These are phyloP conservation scores for Plasmodium chabaudi DNA, from an alignment of 169 alveolate genomes.

Conservation along the genomic window DNA sequence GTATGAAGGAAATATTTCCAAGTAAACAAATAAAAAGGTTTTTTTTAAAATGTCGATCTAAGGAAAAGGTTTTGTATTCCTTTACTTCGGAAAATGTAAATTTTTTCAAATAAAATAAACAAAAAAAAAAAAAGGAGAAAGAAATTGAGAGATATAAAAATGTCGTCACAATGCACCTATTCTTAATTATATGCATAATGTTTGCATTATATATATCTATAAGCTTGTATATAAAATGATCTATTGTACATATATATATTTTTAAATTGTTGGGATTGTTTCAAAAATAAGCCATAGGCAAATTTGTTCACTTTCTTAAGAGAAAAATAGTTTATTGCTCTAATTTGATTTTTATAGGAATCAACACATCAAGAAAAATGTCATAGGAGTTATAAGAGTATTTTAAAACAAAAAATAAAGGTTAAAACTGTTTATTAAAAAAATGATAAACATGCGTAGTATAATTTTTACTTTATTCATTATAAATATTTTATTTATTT, in stretches of 20 bases:
- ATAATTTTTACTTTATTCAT: too few species aligned
- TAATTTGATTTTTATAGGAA: slow-evolving; percentile 29
- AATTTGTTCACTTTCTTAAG: neutral
- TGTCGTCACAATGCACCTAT: too few species aligned
- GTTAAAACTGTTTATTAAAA: neutral
- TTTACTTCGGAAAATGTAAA: slow-evolving; percentile 69
- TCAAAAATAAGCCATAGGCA: too few species aligned
- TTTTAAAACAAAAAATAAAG: slow-evolving; percentile 30
- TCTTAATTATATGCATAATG: neutral
- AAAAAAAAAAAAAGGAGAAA: slow-evolving; percentile 1
- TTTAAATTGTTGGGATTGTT: neutral
- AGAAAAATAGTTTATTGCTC: neutral
- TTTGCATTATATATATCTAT: neutral
- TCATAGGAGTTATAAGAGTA: neutral
- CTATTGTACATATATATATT: neutral
- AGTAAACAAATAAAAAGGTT: slow-evolving; percentile 47
- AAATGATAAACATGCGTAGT: neutral
- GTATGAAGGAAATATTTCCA: slow-evolving; percentile 44
- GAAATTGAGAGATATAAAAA: neutral
- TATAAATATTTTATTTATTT: too few species aligned
- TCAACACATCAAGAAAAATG: slow-evolving; percentile 16
- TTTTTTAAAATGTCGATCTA: slow-evolving; percentile 70
- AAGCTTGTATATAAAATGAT: neutral
- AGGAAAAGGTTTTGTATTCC: slow-evolving; percentile 65
- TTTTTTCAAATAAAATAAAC: neutral